Base-by-base conservation (phyloP, 176 grass and related monocot species). In the Miscanthus lutarioriparius region DNA sequence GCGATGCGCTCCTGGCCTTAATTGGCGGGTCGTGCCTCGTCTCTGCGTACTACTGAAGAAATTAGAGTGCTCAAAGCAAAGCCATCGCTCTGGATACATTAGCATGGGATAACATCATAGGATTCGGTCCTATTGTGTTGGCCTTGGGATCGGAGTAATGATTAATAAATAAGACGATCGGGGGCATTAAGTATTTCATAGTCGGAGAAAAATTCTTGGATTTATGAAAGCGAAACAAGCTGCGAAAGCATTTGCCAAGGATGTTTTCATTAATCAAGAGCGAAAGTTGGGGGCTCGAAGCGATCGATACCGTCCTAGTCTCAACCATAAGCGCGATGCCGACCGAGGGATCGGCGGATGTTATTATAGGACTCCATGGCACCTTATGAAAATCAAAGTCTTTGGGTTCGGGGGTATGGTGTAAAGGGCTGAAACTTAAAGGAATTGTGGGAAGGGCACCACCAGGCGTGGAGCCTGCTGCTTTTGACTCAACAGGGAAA, bases 301-400 rank as follows among this genome's bases (percentile, higher is more conserved):
- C 26, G 78, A 92, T 92, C 44, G 88, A 89, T 80, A 90, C 80
- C 80, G 58, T 80, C 89, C 84, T 90, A 90, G 80, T 87, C 91
- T 92, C 84, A 93, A 93, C 91, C 82, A 93, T 90, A 93, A 90
- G 80, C 67, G 82, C 59, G 77, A 90, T 90, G 77, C 73, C 56
- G 81, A 90, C 82, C 56, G 36, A 67, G 78, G 85, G 91, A 93
- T 93, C 82, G 82, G 47, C 25, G 70, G 93, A 84, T 92, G 93
- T 95, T 92, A 79, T 90, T 79, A 86, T 73, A 85, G 81, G 92
- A 91, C 89, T 83, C 89, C 86, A 25, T 59, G 83, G 19, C 89
- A 94, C 86, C 92, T 89, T 91, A 88, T 91, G 92, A 94, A 94
- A 94, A 94, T 94, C 89, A 87, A 94, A 94, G 86, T 94, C 80